Evolutionary conservation across 192 early-diverging fungal species (phyloP), one percentile per base, ranked within the genome.

Genomic region (Backusella australiensis): DNA sequence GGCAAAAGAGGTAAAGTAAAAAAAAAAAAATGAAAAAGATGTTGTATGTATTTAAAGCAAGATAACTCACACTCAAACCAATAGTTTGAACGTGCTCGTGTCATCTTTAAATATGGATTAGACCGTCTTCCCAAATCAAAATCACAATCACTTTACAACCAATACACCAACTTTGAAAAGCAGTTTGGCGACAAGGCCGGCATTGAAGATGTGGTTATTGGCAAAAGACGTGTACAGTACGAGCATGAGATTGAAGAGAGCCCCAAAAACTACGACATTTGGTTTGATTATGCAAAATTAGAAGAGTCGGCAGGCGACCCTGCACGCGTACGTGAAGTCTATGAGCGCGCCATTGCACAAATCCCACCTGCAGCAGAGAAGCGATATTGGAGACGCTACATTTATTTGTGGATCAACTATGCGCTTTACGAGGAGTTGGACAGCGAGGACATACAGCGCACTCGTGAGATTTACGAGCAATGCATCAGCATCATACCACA

Each of bases 321-420:
- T 11, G 90, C 89, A 4, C 91, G 92, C 35, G 90, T 96, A 12
- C 88, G 98, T n/a, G 95, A 99, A 65, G 88, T 97, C 8, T 99
- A 98, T 78, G 97, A 98, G 86, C 91, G 96, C 2, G 97, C 97
- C 5, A 95, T 99, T 76, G 93, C 94, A 9, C 90, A 97, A 75
- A 85, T 93, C 12, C 98, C 98, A 1, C 87, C 88, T 1, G 89
- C 95, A 3, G 84, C 87, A 23, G 97, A 97, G 68, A 99, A 99
- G 84, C 87, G 93, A 59, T 92, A 93, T 53, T 99, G 98, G 98
- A 85, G 97, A 68, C 87, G 97, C 39, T 99, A 99, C 80, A 97
- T 99, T 32, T 99, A 98, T 83, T 75, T 99, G n/a, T 99, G 98
- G 98, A 91, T 99, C 38, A 94, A 93, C 75, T 99, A 99, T 73